Percentiles rank a stretch among this genome's conserved stretches.
phyloP scores from a whole-genome alignment of 169 alveolate species.

The Eimeria brunetti region DNA sequence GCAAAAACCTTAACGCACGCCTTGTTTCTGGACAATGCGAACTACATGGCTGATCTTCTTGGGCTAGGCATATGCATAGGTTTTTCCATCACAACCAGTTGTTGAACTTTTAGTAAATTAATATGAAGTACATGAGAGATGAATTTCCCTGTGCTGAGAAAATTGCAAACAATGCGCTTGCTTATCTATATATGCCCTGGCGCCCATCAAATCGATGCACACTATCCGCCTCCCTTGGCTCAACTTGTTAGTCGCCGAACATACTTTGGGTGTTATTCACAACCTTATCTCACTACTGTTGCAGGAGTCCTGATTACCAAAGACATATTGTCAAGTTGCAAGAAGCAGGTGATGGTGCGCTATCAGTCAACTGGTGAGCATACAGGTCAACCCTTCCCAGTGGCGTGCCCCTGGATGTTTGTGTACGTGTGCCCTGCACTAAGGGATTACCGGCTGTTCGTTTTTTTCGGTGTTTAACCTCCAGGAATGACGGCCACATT shows the following conservation, averaged over 20 bases:
- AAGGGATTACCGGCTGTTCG: not conserved
- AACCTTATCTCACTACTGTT: not conserved
- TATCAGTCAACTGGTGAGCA: constrained; percentile 31
- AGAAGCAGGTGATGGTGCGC: constrained; percentile 19
- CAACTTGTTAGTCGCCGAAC: not conserved
- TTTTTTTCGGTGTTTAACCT: not conserved
- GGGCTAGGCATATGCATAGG: not conserved
- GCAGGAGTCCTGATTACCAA: constrained; percentile 23
- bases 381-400: not conserved
- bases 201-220: not conserved
- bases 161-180: not conserved
- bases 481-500: constrained; percentile 45
- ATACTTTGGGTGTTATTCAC: not conserved
- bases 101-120: not conserved
- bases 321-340: not conserved
- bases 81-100: not conserved
- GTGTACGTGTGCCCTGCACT: not conserved
- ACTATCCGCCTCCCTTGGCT: not conserved
- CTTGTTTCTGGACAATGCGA: not conserved
- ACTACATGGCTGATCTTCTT: not conserved
- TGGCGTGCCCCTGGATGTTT: not conserved
- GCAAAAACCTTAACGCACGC: not conserved
- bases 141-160: not conserved
- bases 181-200: not conserved
- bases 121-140: not conserved